Base-by-base conservation (phyloP, 2,329 filamentous ascomycete species). In the Penicillium polonicum region DNA sequence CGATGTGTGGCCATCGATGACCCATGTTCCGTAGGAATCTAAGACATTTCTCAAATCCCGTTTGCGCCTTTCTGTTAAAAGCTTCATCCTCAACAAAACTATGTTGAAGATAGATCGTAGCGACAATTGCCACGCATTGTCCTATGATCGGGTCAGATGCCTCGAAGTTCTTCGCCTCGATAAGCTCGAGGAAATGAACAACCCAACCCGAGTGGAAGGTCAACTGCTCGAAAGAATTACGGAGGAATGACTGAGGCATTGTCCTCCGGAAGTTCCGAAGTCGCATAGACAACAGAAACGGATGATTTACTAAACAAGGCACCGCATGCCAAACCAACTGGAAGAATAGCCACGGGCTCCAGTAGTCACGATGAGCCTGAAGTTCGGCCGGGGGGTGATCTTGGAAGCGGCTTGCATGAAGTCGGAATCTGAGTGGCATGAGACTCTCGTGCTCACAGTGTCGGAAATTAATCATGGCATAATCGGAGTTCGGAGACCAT, bases 101-200 rank as follows among this genome's bases (percentile, higher is more conserved):
- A 48, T 82, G 78, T 59, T 82, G 80, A 4, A 82, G 65, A 59
- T 78, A 79, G 4, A 82, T 80, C 1, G 79, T 82, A 0, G 79
- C 79, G 1, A 81, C 75, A 3, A 81, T 74, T 0, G 74, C 78
- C 1, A 78, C 78, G 55, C 78, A 79, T 27, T 81, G 78, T 0
- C 73, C 75, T 10, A 79, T 53, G 13, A 74, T 77, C 2, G 77
- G 76, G 60, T 79, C 76, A 0, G 75, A 75, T 3, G 78, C 72
- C 49, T 74, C 72, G 52, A 80, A 79, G 2, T 60, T 61, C 64
- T 80, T 74, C 50, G 70, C 62, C 65, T 72, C 67, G 45, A 74
- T 60, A 48, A 78, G 68, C 29, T 80, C 76, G 19, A 82, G 70
- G 27, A 80, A 77, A 63, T 80, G 78, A 7, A 80, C 67, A 13